phyloP scores from a whole-genome alignment of 495 filamentous ascomycete species.

The Mytilinidion resinicola region DNA sequence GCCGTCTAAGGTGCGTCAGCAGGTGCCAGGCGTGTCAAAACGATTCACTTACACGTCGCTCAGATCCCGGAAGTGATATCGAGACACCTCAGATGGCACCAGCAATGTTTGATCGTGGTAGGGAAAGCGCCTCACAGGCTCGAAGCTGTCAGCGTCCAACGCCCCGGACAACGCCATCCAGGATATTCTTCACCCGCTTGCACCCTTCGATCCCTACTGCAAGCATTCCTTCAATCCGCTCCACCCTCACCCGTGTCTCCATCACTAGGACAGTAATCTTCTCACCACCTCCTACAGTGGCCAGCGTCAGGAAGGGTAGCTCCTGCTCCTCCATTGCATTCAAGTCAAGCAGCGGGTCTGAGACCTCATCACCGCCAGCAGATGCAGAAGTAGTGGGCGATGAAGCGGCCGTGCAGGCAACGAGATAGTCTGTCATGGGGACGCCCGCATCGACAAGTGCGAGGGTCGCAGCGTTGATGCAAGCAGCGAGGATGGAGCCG shows the following conservation, averaged over 20 bases:
- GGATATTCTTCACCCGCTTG: constrained; percentile 69
- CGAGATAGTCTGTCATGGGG: constrained; percentile 85
- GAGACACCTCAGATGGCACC: too few species aligned
- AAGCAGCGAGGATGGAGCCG: constrained; percentile 81
- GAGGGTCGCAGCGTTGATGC: constrained; percentile 85
- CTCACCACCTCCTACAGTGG: constrained; percentile 56
- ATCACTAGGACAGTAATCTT: constrained; percentile 72
- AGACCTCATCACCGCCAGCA: constrained; percentile 53
- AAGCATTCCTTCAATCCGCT: constrained; percentile 81
- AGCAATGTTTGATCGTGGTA: too few species aligned
- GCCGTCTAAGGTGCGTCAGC: too few species aligned
- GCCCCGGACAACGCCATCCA: constrained; percentile 56
- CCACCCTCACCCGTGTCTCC: constrained; percentile 74
- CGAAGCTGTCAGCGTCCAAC: too few species aligned
- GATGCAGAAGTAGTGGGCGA: constrained; percentile 34
- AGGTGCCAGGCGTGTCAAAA: too few species aligned
- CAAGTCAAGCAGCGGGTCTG: constrained; percentile 84
- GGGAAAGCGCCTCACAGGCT: too few species aligned
- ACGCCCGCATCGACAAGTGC: constrained; percentile 92
- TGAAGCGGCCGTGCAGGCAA: constrained; percentile 76
- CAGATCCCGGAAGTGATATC: too few species aligned
- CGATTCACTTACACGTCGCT: too few species aligned
- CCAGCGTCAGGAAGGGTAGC: constrained; percentile 81
- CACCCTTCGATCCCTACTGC: constrained; percentile 89
- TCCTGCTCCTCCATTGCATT: constrained; percentile 84